Percentiles rank a stretch among this genome's conserved stretches.
These are phyloP conservation scores for Hippophae gyantsensis DNA, from an alignment of 306 rosid genomes.

Conservation along the genomic window DNA sequence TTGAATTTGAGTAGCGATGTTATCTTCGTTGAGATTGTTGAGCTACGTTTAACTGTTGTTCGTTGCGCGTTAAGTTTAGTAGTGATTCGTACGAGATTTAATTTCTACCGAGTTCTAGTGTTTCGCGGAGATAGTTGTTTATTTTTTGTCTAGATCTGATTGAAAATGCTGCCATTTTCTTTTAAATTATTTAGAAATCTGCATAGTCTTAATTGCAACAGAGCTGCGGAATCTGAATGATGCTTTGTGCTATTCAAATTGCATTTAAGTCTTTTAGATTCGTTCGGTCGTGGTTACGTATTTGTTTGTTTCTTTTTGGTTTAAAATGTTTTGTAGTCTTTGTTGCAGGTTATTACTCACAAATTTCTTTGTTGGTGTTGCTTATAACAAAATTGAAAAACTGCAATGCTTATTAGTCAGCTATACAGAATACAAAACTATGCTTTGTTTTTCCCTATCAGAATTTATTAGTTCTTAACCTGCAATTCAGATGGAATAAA, in stretches of 20 bases:
- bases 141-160: conserved; percentile 17
- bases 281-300: neutral
- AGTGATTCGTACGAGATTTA: neutral
- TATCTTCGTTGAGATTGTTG: neutral
- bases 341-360: no score
- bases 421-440: no score
- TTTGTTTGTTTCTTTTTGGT: neutral
- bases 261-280: neutral
- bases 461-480: no score
- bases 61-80: neutral
- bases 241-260: neutral
- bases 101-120: neutral
- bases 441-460: no score
- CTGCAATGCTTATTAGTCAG: no score
- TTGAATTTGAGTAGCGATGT: neutral
- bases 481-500: no score
- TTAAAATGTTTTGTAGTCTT: no score
- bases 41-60: neutral
- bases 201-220: neutral
- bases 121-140: neutral
- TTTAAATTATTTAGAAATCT: neutral
- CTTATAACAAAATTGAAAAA: no score
- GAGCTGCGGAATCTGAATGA: conserved; percentile 5
- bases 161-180: conserved; percentile 1
- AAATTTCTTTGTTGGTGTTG: no score